phyloP scores from a whole-genome alignment of 2,329 filamentous ascomycete genomes.

The Ophiostoma piceae region DNA sequence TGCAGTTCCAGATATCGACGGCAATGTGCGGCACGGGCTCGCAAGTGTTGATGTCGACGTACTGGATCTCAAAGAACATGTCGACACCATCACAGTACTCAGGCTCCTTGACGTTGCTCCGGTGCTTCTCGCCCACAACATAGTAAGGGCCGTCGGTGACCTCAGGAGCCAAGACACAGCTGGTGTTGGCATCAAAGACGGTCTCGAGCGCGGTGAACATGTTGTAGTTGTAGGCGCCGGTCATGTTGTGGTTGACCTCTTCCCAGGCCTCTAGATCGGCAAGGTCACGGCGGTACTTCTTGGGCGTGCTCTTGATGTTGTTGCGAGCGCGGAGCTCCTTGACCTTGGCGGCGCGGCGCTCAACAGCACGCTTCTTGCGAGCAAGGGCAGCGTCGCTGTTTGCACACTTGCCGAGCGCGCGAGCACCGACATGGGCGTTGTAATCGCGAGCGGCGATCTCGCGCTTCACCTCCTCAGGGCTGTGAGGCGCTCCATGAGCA shows the following conservation, averaged over 20 bases:
- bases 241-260: conserved; percentile 13
- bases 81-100: conserved; percentile 41
- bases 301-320: neutral
- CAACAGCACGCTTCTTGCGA: conserved; percentile 6
- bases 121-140: conserved; percentile 47
- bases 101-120: conserved; percentile 44
- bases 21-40: conserved; percentile 44
- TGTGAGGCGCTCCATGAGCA: neutral
- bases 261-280: conserved; percentile 1
- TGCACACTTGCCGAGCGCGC: neutral
- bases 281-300: conserved; percentile 13
- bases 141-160: conserved; percentile 41
- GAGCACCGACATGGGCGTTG: neutral
- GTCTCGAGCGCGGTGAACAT: conserved; percentile 12
- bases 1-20: conserved; percentile 48
- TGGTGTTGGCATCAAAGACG: conserved; percentile 13
- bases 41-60: conserved; percentile 51
- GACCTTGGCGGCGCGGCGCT: neutral
- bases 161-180: conserved; percentile 9
- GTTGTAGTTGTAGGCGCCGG: conserved; percentile 2
- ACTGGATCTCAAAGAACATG: conserved; percentile 47
- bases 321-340: conserved; percentile 7
- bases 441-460: conserved; percentile 3
- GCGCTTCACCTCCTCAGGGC: conserved; percentile 9
- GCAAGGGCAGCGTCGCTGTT: neutral